phyloP scores from a whole-genome alignment of 73 alveolate species.

The Uronychia binucleata region DNA sequence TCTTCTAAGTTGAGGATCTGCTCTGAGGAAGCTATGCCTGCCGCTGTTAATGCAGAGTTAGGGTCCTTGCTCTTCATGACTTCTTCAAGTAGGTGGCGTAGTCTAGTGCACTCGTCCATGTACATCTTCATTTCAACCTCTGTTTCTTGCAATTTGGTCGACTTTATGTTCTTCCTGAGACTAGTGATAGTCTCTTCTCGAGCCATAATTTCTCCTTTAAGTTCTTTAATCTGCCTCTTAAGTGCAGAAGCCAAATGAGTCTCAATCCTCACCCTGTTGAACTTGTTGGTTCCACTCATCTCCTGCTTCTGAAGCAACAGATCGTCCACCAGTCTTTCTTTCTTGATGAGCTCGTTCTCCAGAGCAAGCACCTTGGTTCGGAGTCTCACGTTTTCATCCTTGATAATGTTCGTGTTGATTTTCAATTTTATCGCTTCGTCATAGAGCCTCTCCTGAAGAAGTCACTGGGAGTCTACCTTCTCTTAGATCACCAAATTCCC shows the following conservation, averaged over 20 bases:
- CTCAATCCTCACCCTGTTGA: conserved; percentile 21
- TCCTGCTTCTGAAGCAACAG: conserved; percentile 10
- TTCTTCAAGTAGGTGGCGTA: conserved; percentile 59
- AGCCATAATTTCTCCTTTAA: conserved; percentile 3
- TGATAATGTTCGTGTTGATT: conserved; percentile 35
- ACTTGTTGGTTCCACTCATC: not conserved
- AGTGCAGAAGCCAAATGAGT: conserved; percentile 34
- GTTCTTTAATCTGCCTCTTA: conserved; percentile 60
- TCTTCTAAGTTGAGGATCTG: conserved; percentile 30
- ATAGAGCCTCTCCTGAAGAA: conserved; percentile 24
- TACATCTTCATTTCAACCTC: conserved; percentile 67
- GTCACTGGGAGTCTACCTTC: not conserved
- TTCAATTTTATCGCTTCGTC: conserved; percentile 47
- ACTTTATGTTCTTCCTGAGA: conserved; percentile 58
- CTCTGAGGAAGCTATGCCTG: conserved; percentile 41
- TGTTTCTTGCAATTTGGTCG: conserved; percentile 53
- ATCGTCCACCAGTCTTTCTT: conserved; percentile 50
- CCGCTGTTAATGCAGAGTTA: not conserved
- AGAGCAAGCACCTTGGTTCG: conserved; percentile 43
- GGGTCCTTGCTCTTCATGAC: conserved; percentile 57
- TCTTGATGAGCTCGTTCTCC: conserved; percentile 42
- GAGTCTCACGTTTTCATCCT: conserved; percentile 56
- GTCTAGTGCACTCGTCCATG: conserved; percentile 75
- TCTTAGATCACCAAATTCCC: not conserved
- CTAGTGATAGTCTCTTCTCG: conserved; percentile 34